Conservation (phyloP, 2,329 filamentous ascomycete genomes). For the Xylariaceae sp. region DNA sequence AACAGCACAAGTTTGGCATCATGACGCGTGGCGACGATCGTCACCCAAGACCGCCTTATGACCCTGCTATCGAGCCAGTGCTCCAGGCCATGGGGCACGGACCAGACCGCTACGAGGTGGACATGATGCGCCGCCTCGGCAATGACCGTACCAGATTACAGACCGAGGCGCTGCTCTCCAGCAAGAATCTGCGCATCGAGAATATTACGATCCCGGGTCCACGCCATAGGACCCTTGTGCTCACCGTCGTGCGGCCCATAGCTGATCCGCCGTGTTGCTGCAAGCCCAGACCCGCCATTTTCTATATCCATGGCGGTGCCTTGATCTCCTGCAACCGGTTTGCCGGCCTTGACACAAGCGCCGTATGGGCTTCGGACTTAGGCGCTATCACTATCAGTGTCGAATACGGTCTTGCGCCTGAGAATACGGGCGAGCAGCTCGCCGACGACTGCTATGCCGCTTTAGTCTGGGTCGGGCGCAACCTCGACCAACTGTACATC, state of each 20-base stretch:
- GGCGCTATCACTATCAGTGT: conserved; percentile 31
- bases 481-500: conserved; percentile 36
- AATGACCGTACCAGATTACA: conserved; percentile 23
- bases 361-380: conserved; percentile 28
- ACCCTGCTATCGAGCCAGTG: conserved; percentile 25
- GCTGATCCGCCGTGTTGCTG: conserved; percentile 17
- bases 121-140: conserved; percentile 26
- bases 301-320: conserved; percentile 32
- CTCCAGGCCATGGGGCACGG: conserved; percentile 23
- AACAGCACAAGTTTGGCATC: conserved; percentile 18
- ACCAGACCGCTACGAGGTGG: conserved; percentile 26
- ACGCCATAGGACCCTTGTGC: conserved; percentile 18
- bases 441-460: conserved; percentile 38
- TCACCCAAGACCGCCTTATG: conserved; percentile 28
- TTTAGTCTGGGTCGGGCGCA: conserved; percentile 30
- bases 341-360: conserved; percentile 30
- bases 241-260: conserved; percentile 26
- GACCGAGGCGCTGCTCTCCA: conserved; percentile 25
- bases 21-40: conserved; percentile 26
- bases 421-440: conserved; percentile 26
- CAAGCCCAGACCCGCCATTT: conserved; percentile 25
- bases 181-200: conserved; percentile 26
- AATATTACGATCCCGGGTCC: conserved; percentile 25
- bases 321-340: conserved; percentile 30
- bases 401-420: conserved; percentile 32